Percentiles rank a stretch among this genome's conserved stretches.
Evolutionary conservation across 257 asterid genomes (phyloP).

Genomic region (Forsythia suspensa): DNA sequence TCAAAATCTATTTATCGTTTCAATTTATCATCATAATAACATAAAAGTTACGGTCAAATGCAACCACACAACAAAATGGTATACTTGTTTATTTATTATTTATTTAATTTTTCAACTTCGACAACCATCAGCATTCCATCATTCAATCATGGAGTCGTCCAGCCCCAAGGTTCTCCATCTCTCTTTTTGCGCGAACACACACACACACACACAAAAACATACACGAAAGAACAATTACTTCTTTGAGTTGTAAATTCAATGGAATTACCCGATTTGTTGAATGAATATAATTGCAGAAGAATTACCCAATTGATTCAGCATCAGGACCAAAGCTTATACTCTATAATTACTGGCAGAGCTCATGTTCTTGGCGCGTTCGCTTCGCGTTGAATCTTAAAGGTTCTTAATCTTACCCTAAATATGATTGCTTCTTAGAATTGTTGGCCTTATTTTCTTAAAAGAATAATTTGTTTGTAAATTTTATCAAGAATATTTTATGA

Average conservation of each 20-base stretch:
- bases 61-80: no score
- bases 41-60: no score
- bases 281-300: constrained; percentile 32
- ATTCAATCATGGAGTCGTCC: background rate
- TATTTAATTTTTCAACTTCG: no score
- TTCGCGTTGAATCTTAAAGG: constrained; percentile 85
- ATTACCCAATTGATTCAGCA: constrained; percentile 30
- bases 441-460: background rate
- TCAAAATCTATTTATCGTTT: no score
- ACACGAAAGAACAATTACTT: background rate
- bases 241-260: background rate
- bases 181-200: background rate
- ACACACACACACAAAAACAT: no score
- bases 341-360: constrained; percentile 86
- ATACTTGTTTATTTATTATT: no score
- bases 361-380: constrained; percentile 85
- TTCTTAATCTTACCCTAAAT: constrained; percentile 2
- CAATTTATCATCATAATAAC: no score
- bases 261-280: constrained; percentile 1
- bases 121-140: no score
- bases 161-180: no score
- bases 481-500: no score
- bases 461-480: background rate
- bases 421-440: background rate
- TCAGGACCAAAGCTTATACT: constrained; percentile 48